Base-by-base conservation (phyloP, 345 rosid species). In the Nasturtium officinale region DNA sequence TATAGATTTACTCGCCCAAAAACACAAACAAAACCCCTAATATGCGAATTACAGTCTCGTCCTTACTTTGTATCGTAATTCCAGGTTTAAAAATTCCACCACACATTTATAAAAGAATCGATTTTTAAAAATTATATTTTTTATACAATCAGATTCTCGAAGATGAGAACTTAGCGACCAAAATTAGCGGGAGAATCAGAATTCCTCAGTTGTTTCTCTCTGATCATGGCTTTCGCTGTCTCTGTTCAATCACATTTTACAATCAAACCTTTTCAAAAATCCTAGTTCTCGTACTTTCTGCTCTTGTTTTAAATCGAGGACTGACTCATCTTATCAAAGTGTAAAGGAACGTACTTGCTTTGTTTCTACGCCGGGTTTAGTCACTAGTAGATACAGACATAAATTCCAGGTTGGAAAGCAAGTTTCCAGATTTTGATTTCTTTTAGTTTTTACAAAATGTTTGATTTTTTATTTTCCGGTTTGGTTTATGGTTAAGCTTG, bases 401-500 rank as follows among this genome's bases (percentile, higher is more conserved):
- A 67, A 51, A 40, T 75, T 80, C 76, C 75, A 45, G 71, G 89
- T 89, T 67, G 72, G 70, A n/a, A 54, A 18, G 38, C 6, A 51
- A 50, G 16, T 11, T 38, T 17, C 42, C 9, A n/a, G 50, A 37
- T 47, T 71, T 50, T 58, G 20, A 57, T 50, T 61, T 35, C 38
- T 64, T 7, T 37, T 18, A 7, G 30, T 51, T 25, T 61, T 16
- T 57, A 7, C 17, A 12, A n/a, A 16, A 74, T 8, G 61, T 54
- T 65, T 30, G 46, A 11, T 37, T 26, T 57, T 75, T 45, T n/a
- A n/a, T n/a, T 37, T 13, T 2, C 25, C 2, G 21, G 35, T 74
- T 71, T 23, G 67, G 56, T 58, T 53, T 54, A 20, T 48, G 61
- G 30, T 73, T 62, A 38, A 90, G 97, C 83, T 82, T 56, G 67